Percentiles rank a stretch among this genome's conserved stretches.
These are phyloP conservation scores for Fibroporia radiculosa DNA, from an alignment of 768 basidiomycete genomes.

Conservation along the genomic window DNA sequence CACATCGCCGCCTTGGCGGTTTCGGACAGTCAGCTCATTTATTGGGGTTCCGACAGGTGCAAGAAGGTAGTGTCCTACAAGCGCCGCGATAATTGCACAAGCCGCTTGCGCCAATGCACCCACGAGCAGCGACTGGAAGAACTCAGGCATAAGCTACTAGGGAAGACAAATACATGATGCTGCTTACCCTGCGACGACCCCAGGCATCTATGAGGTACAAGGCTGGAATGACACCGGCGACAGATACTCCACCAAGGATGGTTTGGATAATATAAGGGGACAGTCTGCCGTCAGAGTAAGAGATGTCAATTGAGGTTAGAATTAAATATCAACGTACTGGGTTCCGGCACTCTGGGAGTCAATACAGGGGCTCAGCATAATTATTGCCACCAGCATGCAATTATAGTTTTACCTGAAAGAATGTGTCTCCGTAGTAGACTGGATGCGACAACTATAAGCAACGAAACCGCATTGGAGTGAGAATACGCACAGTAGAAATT, in stretches of 20 bases:
- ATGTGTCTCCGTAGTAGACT: constrained; percentile 78
- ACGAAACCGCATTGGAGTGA: neutral
- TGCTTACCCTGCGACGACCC: constrained; percentile 67
- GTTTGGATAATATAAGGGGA: constrained; percentile 69
- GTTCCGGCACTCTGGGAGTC: constrained; percentile 64
- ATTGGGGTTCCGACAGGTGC: constrained; percentile 44
- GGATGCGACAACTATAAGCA: neutral
- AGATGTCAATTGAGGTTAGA: too few relatives aligned
- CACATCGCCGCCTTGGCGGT: constrained; percentile 54
- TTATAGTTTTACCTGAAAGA: too few relatives aligned
- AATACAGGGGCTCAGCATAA: too few relatives aligned
- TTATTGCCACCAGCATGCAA: too few relatives aligned
- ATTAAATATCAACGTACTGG: constrained; percentile 35
- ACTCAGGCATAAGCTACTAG: too few relatives aligned
- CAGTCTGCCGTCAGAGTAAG: too few relatives aligned
- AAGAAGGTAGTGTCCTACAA: constrained; percentile 64
- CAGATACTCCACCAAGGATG: constrained; percentile 68
- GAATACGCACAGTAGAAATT: constrained; percentile 62
- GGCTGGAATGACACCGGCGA: constrained; percentile 65
- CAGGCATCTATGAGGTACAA: constrained; percentile 63
- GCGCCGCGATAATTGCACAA: constrained; percentile 59
- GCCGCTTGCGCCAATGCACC: constrained; percentile 54
- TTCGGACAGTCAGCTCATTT: constrained; percentile 40
- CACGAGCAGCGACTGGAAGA: constrained; percentile 50
- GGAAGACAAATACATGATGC: too few relatives aligned